Conservation (phyloP, 2,329 filamentous ascomycete species). For the Berkeleyomyces rouxiae region DNA sequence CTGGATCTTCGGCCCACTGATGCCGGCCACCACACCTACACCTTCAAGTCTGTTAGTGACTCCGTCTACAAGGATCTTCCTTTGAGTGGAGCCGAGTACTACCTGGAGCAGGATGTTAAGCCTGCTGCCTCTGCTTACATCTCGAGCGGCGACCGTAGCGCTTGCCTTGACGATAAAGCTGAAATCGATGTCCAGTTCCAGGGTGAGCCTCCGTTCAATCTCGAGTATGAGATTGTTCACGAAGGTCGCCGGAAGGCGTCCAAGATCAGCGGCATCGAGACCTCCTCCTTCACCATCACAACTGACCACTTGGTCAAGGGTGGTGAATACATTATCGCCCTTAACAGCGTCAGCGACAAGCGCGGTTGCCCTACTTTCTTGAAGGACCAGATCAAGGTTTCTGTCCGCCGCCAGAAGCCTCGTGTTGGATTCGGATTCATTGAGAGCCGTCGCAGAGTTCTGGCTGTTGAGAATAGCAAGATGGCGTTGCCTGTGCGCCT, state of each 20-base stretch:
- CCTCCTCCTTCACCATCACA: constrained; percentile 49
- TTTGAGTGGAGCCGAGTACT: constrained; percentile 42
- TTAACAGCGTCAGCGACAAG: constrained; percentile 74
- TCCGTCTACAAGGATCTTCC: constrained; percentile 55
- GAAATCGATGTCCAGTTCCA: constrained; percentile 57
- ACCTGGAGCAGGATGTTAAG: constrained; percentile 79
- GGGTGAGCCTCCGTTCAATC: constrained; percentile 71
- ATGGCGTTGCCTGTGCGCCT: constrained; percentile 68
- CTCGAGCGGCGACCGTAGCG: constrained; percentile 39
- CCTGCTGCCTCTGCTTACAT: constrained; percentile 73
- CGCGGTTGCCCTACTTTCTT: constrained; percentile 75
- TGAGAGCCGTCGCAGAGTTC: constrained; percentile 59
- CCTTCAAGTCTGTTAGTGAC: constrained; percentile 68
- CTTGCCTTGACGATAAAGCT: constrained; percentile 71
- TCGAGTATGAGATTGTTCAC: constrained; percentile 88
- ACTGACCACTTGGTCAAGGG: constrained; percentile 62
- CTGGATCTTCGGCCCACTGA: constrained; percentile 66
- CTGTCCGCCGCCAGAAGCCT: constrained; percentile 75
- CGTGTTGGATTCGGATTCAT: constrained; percentile 72
- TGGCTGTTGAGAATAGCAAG: constrained; percentile 58
- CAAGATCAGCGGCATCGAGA: constrained; percentile 45
- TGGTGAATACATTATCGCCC: constrained; percentile 74
- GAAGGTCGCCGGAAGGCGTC: constrained; percentile 67
- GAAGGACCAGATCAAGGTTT: constrained; percentile 70
- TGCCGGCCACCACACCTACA: constrained; percentile 75